Base-by-base conservation (phyloP, 441 rosid species). In the Arabidopsis lyrata region DNA sequence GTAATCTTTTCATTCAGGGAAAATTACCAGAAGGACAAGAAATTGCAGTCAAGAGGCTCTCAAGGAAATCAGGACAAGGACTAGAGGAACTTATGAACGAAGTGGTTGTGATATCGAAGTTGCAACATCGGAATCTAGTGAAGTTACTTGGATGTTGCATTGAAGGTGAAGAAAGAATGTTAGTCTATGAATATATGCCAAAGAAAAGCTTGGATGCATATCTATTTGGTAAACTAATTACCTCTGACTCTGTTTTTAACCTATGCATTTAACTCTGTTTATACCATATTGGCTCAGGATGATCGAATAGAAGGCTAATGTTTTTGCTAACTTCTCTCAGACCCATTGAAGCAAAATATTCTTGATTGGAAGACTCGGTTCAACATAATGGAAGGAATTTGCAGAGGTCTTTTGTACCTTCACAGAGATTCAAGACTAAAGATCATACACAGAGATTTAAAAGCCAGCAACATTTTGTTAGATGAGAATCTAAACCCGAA, bases 11-110 rank as follows among this genome's bases (percentile, higher is more conserved):
- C 20, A 3, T 31, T 12, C 76, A 94, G 99, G 99, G 97, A 50
- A 85, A 74, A 57, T 83, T 90, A 49, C 89, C 90, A 0, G 94
- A 84, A 42, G 99, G 93, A 12, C 87, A 89, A 77, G 97, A 90
- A 42, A 83, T 95, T 42, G 97, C 97, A 0, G 94, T 90, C n/a
- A 95, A 95, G 88, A 84, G 97, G 77, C 97, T 95, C 60, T 88
- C 96, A 5, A 76, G 78, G 61, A 80, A 68, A 59, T 94, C 99
- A 1, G 87, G 90, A 5, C 99, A 92, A 79, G 99, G 99, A 15
- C 32, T 86, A 5, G 88, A 86, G 70, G 97, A 92, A 74, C 90
- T 92, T 34, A 88, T 87, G 80, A 94, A 87, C 39, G 99, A 92
- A 75, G 80, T 92, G 10, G 83, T 75, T 62, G 72, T 94, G 50